Evolutionary conservation across 2,329 filamentous ascomycete species (phyloP), one percentile per base, ranked within the genome.

Genomic region (Emmonsia crescens): DNA sequence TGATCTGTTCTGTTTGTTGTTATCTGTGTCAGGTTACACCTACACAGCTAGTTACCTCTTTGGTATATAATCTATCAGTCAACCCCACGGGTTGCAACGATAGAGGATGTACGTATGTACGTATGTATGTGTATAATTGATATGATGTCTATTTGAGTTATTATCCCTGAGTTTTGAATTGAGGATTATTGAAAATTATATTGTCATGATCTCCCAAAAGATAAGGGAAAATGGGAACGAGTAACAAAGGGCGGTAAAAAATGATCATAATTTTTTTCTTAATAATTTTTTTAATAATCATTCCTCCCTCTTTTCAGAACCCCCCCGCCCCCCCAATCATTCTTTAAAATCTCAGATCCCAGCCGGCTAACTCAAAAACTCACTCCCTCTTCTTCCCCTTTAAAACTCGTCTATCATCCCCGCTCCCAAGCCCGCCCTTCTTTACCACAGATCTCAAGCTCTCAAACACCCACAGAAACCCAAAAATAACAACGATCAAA

Each of bases 391-490:
- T 66, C 57, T 60, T 52, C 52, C 61, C 60, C 51, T 61, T 9
- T 31, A 29, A 52, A 52, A 16, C 48, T 29, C 60, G 48, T 61
- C 49, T n/a, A 19, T 49, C 48, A 36, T 24, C 21, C 56, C 55
- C 61, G 5, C 46, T 36, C 57, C 60, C 59, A 65, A 60, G 61
- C 68, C 68, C 68, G 52, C 68, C 67, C 16, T 65, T 67, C 60
- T 68, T 66, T 24, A 68, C 65, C 29, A 73, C 72, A 51, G 66
- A 56, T 3, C 69, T 70, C 49, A 89, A 72, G 70, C 82, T 86
- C 81, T 82, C 86, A 19, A 86, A 67, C 21, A 91, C 79, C 85
- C 87, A 91, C n/a, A 79, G 69, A 70, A 89, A 89, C 0, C 89
- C 89, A 46, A 86, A 66, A 1, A 80, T 64, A 14, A 91, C 82